phyloP scores from a whole-genome alignment of 2,329 filamentous ascomycete genomes.

The Colletotrichum agaves region DNA sequence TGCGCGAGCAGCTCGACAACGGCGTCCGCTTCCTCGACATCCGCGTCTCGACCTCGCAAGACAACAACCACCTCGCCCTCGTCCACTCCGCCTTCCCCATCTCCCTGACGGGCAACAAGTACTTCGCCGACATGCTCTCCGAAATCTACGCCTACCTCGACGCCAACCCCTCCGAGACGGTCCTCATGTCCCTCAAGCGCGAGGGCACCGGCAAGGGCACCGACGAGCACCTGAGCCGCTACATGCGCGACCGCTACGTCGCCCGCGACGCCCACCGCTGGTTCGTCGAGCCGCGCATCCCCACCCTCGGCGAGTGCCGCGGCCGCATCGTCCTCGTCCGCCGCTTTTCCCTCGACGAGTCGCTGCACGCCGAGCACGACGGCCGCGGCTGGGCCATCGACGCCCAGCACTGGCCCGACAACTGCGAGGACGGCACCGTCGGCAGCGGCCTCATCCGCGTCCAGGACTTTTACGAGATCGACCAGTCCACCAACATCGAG shows the following conservation, averaged over 20 bases:
- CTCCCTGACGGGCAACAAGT: conserved; percentile 82
- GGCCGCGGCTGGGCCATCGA: conserved; percentile 68
- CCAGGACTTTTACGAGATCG: conserved; percentile 94
- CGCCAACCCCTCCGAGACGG: conserved; percentile 79
- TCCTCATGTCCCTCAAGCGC: conserved; percentile 90
- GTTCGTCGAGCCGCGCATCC: conserved; percentile 83
- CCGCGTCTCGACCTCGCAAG: conserved; percentile 69
- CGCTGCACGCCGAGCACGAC: conserved; percentile 60
- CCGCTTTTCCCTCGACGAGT: conserved; percentile 76
- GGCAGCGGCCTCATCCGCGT: conserved; percentile 81
- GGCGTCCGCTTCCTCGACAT: conserved; percentile 96
- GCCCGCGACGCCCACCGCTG: conserved; percentile 66
- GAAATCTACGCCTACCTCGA: conserved; percentile 81
- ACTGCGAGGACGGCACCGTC: conserved; percentile 79
- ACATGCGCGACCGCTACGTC: conserved; percentile 79
- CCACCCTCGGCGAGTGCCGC: conserved; percentile 80
- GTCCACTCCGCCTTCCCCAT: conserved; percentile 94
- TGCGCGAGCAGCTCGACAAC: conserved; percentile 83
- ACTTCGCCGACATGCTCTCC: conserved; percentile 78
- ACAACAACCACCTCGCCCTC: conserved; percentile 77
- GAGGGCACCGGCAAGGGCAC: conserved; percentile 86
- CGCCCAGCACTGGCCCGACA: conserved; percentile 82
- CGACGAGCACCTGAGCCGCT: conserved; percentile 80
- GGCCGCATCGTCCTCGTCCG: conserved; percentile 87
- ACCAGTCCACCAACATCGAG: conserved; percentile 78